Evolutionary conservation across 2,329 filamentous ascomycete genomes (phyloP), one percentile per base, ranked within the genome.

Genomic region (Colletotrichum tropicicola): DNA sequence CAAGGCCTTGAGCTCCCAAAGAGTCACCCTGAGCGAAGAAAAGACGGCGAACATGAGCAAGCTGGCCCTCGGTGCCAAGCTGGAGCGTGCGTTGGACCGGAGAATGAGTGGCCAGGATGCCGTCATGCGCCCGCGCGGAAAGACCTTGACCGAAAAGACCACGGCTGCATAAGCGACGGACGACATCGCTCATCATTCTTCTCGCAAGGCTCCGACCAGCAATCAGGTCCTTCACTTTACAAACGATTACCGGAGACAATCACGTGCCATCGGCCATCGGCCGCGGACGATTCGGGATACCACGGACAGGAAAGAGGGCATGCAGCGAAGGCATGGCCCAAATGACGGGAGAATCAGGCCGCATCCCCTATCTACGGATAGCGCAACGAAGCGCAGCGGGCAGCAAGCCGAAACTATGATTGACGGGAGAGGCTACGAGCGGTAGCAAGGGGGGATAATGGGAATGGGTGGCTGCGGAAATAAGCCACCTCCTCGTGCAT

Each of bases 41-140:
- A 97, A 97, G 85, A 88, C 86, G 19, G 92, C 93, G 73, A 90
- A 91, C 75, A 84, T 97, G 78, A 90, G 89, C 82, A 97, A 97
- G 82, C 86, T 97, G 63, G 94, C 94, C 37, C 87, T 97, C 55
- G 92, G 94, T 49, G 94, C 94, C 66, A 97, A 97, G 82, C 87
- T 97, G 41, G 94, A 97, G 77, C 89, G 94, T 66, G 94, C 94
- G 21, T 87, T 98, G 59, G 91, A 91, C 70, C 87, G 94, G 70
- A 88, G 94, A 73, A 96, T 97, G 94, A 91, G 88, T 27, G 82
- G 92, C 70, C 94, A 98, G 79, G 94, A 98, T 73, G 94, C 94
- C 69, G 90, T 92, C 77, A 94, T 96, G 85, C 89, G 91, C 68
- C 87, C 83, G 21, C 79, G 82, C 30, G 73, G 75, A 54, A 75